Conservation (phyloP, 148 eudicot species). For the Nepenthes mirabilis region DNA sequence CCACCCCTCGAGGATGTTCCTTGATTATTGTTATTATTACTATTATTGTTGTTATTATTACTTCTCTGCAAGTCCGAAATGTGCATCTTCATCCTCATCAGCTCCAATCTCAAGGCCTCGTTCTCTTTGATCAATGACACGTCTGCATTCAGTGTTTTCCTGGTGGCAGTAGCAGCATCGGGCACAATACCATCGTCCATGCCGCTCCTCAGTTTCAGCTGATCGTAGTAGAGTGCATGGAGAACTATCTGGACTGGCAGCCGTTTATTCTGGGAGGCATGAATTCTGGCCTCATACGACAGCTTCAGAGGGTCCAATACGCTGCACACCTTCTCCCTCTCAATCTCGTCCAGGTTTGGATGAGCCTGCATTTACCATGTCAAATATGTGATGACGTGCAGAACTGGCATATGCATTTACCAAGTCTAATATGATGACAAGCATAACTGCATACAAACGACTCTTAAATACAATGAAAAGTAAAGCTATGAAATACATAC, state of each 20-base stretch:
- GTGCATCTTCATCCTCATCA: slow-evolving; percentile 76
- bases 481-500: too few species aligned
- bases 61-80: slow-evolving; percentile 40
- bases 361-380: slow-evolving; percentile 43
- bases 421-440: background rate
- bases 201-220: slow-evolving; percentile 65
- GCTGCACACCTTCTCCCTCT: slow-evolving; percentile 88
- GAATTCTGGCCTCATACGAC: slow-evolving; percentile 81
- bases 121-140: slow-evolving; percentile 62
- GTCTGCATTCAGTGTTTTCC: slow-evolving; percentile 49
- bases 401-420: slow-evolving; percentile 7
- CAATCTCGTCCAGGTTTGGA: slow-evolving; percentile 86
- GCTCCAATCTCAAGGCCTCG: slow-evolving; percentile 50
- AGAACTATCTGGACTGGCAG: slow-evolving; percentile 80
- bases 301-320: slow-evolving; percentile 81
- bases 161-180: slow-evolving; percentile 19
- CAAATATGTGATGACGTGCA: background rate
- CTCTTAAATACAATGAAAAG: background rate
- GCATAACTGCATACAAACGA: background rate
- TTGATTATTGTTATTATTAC: slow-evolving; percentile 7
- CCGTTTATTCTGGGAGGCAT: slow-evolving; percentile 89
- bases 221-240: slow-evolving; percentile 87
- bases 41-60: background rate
- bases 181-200: slow-evolving; percentile 15
- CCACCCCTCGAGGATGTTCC: slow-evolving; percentile 27